Evolutionary conservation across 2,329 filamentous ascomycete species (phyloP).

Genomic region (Fusarium begoniae): DNA sequence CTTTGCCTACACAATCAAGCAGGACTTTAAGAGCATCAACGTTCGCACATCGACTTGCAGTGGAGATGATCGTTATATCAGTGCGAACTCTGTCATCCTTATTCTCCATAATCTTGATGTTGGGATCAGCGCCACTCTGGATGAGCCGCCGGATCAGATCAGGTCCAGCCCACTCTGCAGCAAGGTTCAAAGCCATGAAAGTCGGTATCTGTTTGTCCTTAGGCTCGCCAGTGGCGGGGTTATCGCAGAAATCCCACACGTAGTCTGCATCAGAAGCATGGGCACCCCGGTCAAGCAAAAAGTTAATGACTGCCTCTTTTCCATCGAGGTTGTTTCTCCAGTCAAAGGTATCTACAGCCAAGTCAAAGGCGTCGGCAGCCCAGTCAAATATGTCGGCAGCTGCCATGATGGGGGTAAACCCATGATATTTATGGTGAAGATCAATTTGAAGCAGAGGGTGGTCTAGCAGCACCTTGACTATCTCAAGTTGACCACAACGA

Average conservation of each 20-base stretch:
- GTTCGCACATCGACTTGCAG: not conserved
- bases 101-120: not conserved
- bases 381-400: not conserved
- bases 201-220: fast-evolving
- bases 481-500: fast-evolving
- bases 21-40: not conserved
- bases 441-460: not conserved
- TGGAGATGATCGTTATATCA: not conserved
- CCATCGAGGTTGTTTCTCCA: too few relatives aligned
- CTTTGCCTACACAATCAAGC: not conserved
- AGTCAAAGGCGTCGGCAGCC: too few relatives aligned
- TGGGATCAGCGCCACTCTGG: not conserved
- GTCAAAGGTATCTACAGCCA: too few relatives aligned
- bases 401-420: fast-evolving
- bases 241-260: too few relatives aligned
- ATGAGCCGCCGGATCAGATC: not conserved
- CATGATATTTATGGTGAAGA: not conserved
- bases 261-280: too few relatives aligned
- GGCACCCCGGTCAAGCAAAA: not conserved
- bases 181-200: fast-evolving
- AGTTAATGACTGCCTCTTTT: not conserved
- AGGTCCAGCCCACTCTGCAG: not conserved
- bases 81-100: not conserved
- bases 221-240: too few relatives aligned
- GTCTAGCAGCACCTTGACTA: not conserved